phyloP scores from a whole-genome alignment of 2,329 filamentous ascomycete genomes.

The Aspergillus fischeri region DNA sequence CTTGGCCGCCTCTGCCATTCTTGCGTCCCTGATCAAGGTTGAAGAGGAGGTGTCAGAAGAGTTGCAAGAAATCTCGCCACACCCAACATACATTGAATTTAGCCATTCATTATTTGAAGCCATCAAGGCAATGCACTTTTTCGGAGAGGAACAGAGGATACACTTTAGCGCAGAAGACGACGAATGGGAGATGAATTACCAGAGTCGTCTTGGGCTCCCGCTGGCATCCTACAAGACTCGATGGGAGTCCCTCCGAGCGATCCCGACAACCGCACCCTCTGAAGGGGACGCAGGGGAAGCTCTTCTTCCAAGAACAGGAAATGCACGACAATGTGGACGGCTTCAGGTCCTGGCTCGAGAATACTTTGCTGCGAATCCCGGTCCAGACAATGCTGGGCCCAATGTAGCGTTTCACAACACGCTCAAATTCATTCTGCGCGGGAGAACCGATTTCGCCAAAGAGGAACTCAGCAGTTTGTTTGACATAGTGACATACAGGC shows the following conservation, averaged over 20 bases:
- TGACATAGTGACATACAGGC: not conserved
- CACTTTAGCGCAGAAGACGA: conserved; percentile 17
- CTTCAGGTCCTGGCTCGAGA: not conserved
- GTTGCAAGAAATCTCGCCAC: not conserved
- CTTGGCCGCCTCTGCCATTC: conserved; percentile 10
- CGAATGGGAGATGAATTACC: conserved; percentile 12
- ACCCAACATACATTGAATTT: conserved; percentile 9
- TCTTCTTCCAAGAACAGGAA: not conserved
- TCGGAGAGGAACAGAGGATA: conserved; percentile 8
- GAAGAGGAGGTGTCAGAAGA: not conserved
- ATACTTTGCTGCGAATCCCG: not conserved
- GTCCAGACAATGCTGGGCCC: not conserved
- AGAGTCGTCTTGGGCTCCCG: conserved; percentile 9
- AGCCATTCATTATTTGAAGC: conserved; percentile 6
- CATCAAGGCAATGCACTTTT: conserved; percentile 3
- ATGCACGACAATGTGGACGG: not conserved
- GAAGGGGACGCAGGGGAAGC: not conserved
- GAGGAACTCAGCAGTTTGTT: not conserved
- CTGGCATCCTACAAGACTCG: conserved; percentile 10
- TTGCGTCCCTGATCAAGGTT: conserved; percentile 3
- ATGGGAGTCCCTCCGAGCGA: conserved; percentile 8
- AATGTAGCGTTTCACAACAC: not conserved
- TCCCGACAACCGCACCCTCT: not conserved
- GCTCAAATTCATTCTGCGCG: not conserved
- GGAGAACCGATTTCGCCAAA: not conserved